A percentile compares a stretch with the other conserved stretches of the same genome.
These are phyloP conservation scores for Microcera coccophila DNA, from an alignment of 2,329 filamentous ascomycete genomes.

Conservation along the genomic window DNA sequence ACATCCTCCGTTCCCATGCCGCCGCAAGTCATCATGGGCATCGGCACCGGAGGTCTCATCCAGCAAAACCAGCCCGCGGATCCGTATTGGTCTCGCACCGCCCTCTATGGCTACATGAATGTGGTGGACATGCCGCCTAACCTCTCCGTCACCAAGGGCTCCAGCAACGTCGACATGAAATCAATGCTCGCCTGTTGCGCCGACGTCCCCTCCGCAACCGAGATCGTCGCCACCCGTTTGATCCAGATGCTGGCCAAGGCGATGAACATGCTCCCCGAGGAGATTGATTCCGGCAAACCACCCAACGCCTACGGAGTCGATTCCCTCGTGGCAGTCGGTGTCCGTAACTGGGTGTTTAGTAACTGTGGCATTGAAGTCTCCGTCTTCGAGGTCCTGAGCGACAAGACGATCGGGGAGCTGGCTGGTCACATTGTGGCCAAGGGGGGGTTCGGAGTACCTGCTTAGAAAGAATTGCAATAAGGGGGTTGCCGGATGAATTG, in stretches of 20 bases:
- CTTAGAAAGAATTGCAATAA: no score
- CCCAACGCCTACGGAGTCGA: constrained; percentile 49
- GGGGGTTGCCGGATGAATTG: no score
- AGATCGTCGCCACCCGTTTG: constrained; percentile 36
- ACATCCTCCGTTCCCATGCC: constrained; percentile 32
- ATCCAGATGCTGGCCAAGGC: constrained; percentile 40
- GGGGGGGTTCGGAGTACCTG: constrained; percentile 28
- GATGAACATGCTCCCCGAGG: constrained; percentile 43
- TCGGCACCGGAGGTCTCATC: constrained; percentile 53
- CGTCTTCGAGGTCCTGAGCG: constrained; percentile 46
- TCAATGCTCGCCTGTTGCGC: constrained; percentile 30
- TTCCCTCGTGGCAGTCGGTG: constrained; percentile 49
- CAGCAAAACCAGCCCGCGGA: constrained; percentile 50
- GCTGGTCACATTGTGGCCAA: constrained; percentile 34
- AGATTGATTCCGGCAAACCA: constrained; percentile 40
- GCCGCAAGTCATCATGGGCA: constrained; percentile 48
- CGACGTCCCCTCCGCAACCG: constrained; percentile 27
- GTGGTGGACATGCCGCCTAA: constrained; percentile 43
- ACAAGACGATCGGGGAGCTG: constrained; percentile 38
- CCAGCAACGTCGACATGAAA: constrained; percentile 27
- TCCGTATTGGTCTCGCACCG: constrained; percentile 51
- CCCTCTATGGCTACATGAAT: constrained; percentile 47
- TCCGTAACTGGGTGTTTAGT: constrained; percentile 48
- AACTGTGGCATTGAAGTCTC: constrained; percentile 43
- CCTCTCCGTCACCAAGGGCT: constrained; percentile 16